These are phyloP conservation scores for Calonectria ilicicola DNA, from an alignment of 2,329 filamentous ascomycete genomes.

Conservation along the genomic window DNA sequence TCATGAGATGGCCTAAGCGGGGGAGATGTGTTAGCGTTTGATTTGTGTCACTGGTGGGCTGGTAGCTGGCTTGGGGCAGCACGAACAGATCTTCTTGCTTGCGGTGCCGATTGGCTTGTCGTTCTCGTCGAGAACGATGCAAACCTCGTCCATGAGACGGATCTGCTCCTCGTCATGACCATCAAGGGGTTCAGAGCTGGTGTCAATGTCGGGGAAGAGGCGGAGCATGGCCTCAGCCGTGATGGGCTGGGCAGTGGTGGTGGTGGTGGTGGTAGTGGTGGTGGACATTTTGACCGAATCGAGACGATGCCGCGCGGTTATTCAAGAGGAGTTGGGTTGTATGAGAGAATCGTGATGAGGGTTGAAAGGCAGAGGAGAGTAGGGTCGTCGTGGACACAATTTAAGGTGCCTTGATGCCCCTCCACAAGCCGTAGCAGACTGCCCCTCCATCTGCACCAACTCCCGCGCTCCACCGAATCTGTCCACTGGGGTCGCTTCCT, in stretches of 20 bases:
- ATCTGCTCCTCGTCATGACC: conserved; percentile 99
- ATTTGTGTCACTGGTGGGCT: background rate
- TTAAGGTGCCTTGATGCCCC: conserved; percentile 37
- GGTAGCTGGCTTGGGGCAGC: background rate
- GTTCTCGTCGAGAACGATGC: conserved; percentile 94
- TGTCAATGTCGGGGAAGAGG: conserved; percentile 87
- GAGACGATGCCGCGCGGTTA: background rate
- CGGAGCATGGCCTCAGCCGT: conserved; percentile 88
- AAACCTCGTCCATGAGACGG: conserved; percentile 97
- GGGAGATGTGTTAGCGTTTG: conserved; percentile 28
- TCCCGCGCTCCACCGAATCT: conserved; percentile 26
- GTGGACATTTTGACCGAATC: conserved; percentile 45
- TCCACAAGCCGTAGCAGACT: conserved; percentile 28
- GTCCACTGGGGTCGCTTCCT: conserved; percentile 32
- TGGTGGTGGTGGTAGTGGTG: conserved; percentile 56
- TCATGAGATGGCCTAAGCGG: conserved; percentile 89
- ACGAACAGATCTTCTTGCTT: conserved; percentile 96
- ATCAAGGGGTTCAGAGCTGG: conserved; percentile 78
- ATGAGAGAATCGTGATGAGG: background rate
- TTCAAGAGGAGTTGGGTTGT: background rate
- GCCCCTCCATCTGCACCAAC: conserved; percentile 40
- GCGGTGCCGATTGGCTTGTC: conserved; percentile 94
- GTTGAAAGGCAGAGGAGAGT: conserved; percentile 6
- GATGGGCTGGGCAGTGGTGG: conserved; percentile 71
- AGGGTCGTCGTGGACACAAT: conserved; percentile 37